Evolutionary conservation across 345 rosid species (phyloP).

Genomic region (Angophora floribunda): DNA sequence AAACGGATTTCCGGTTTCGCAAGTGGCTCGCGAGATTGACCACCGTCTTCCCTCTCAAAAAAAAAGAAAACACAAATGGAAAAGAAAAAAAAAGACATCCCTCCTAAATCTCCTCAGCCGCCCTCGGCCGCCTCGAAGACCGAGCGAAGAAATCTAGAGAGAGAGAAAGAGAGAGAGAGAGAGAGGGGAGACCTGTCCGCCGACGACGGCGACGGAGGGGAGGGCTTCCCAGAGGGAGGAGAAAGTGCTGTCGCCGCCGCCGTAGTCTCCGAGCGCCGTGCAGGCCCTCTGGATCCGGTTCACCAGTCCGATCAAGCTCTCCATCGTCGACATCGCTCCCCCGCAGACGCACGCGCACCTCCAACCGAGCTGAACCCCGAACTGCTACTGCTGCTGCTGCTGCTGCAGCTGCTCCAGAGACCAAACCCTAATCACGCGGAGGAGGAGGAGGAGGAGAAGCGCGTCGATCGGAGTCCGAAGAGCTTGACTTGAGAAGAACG

Average conservation of each 20-base stretch:
- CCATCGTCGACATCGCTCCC: constrained; percentile 72
- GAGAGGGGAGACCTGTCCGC: constrained; percentile 22
- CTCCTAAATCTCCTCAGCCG: background rate
- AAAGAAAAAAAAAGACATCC: background rate
- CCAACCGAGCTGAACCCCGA: background rate
- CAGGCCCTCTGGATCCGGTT: constrained; percentile 93
- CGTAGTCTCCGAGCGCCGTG: constrained; percentile 87
- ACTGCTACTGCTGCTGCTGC: background rate
- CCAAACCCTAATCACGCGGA: background rate
- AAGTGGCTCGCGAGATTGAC: background rate
- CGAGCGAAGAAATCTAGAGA: background rate
- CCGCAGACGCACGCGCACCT: background rate
- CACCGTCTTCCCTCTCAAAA: background rate
- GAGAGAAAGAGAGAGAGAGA: background rate
- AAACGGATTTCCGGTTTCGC: background rate
- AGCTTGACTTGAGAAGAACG: background rate
- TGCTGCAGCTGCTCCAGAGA: background rate
- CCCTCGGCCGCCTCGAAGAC: background rate
- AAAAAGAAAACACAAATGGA: background rate
- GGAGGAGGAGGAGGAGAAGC: background rate
- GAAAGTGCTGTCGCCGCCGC: constrained; percentile 63
- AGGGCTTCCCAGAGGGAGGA: constrained; percentile 89
- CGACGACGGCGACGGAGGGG: constrained; percentile 49
- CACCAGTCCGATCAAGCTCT: constrained; percentile 83
- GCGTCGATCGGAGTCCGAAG: background rate